Percentiles rank a stretch among this genome's conserved stretches.
Evolutionary conservation across 495 filamentous ascomycete species (phyloP).

Genomic region (Tuber microsphaerosporum): DNA sequence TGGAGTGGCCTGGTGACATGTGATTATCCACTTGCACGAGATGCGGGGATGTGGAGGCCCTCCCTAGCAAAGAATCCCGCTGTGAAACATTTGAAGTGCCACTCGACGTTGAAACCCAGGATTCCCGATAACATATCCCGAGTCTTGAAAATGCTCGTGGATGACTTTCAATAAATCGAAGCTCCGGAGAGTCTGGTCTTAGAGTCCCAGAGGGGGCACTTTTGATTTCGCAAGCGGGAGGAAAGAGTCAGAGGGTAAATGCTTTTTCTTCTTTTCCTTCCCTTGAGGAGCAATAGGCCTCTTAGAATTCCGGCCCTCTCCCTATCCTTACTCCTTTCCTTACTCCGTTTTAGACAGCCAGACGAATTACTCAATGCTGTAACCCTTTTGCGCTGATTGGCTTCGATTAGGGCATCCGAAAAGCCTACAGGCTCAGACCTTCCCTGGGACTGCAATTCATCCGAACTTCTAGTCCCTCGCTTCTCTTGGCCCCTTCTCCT

Average conservation of each 20-base stretch:
- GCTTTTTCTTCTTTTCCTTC: slow-evolving; percentile 21
- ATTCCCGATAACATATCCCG: slow-evolving; percentile 25
- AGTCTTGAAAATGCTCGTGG: slow-evolving; percentile 14
- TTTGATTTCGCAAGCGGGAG: slow-evolving; percentile 8
- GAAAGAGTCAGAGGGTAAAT: slow-evolving; percentile 8
- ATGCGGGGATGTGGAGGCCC: slow-evolving; percentile 14
- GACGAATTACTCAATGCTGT: background rate
- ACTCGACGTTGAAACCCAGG: slow-evolving; percentile 22
- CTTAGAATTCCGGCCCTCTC: slow-evolving; percentile 8
- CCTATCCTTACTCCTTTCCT: slow-evolving; percentile 7
- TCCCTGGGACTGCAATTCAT: background rate
- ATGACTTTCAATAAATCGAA: background rate
- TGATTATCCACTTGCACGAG: slow-evolving; percentile 16
- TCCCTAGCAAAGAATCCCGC: slow-evolving; percentile 14
- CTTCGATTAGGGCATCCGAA: background rate
- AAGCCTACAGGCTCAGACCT: background rate
- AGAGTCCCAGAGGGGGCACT: background rate
- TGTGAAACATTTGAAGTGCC: slow-evolving; percentile 21
- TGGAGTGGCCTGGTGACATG: slow-evolving; percentile 39
- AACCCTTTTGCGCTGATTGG: slow-evolving; percentile 24
- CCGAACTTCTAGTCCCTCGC: background rate
- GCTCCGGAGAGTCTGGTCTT: background rate
- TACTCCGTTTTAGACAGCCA: background rate
- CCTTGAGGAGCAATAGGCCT: background rate
- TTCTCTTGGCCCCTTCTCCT: background rate